These are phyloP conservation scores for rapeseed (Brassica napus) DNA, from an alignment of 345 rosid species.

Conservation along the genomic window Da-Ae NC_063439.1:23580501-23581000, in stretches of 20 bases:
- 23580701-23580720: conserved; percentile 45
- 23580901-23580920: background rate
- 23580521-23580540: conserved; percentile 29
- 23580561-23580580: conserved; percentile 14
- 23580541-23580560: conserved; percentile 41
- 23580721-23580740: conserved; percentile 19
- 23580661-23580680: conserved; percentile 6
- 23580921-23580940: conserved; percentile 28
- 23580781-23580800: conserved; percentile 10
- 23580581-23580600: background rate
- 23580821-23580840: background rate
- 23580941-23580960: conserved; percentile 29
- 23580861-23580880: background rate
- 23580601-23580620: conserved; percentile 42
- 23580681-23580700: conserved; percentile 35
- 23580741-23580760: conserved; percentile 29
- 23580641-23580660: conserved; percentile 34
- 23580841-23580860: conserved; percentile 10
- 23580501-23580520: background rate
- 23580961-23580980: conserved; percentile 25
- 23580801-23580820: conserved; percentile 27
- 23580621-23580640: conserved; percentile 35
- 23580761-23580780: conserved; percentile 36
- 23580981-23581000: background rate
- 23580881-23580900: conserved; percentile 17